These are phyloP conservation scores for Salix brachista DNA, from an alignment of 345 rosid genomes.

Conservation along the genomic window DNA sequence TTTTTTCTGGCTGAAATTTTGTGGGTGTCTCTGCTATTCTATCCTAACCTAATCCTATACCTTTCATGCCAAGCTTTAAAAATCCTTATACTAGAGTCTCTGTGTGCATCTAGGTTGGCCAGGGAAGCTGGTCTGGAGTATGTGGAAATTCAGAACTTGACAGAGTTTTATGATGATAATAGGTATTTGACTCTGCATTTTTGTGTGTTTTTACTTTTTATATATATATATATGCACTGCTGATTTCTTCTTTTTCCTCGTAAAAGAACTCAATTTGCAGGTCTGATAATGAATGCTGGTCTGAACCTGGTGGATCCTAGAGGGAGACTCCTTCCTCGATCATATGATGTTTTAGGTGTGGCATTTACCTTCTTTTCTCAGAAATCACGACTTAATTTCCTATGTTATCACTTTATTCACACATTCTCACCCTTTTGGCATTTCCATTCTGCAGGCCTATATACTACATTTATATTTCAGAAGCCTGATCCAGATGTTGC, in stretches of 20 bases:
- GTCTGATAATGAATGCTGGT: constrained; percentile 67
- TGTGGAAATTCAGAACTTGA: constrained; percentile 87
- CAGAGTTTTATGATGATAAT: constrained; percentile 91
- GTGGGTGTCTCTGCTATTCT: too few relatives aligned
- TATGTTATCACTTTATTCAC: neutral
- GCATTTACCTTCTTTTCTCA: constrained; percentile 13
- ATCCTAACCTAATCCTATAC: too few relatives aligned
- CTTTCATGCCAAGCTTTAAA: neutral
- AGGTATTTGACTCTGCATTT: constrained; percentile 34
- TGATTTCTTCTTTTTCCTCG: neutral
- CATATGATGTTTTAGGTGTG: constrained; percentile 72
- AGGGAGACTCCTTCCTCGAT: constrained; percentile 89
- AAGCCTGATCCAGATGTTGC: constrained; percentile 91
- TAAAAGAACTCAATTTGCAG: constrained; percentile 60
- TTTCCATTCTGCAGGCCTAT: constrained; percentile 53
- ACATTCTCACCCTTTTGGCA: constrained; percentile 6
- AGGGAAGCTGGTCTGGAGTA: constrained; percentile 96
- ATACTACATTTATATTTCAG: constrained; percentile 79
- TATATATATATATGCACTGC: neutral
- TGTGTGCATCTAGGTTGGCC: constrained; percentile 59
- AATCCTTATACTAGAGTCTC: neutral
- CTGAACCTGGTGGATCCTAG: constrained; percentile 73
- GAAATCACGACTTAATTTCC: neutral
- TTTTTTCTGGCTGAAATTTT: too few relatives aligned
- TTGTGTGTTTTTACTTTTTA: neutral